A percentile compares a stretch with the other conserved stretches of the same genome.
Evolutionary conservation across 176 grass and related monocot genomes (phyloP).

Genomic region (Aegilops umbellulata): DNA sequence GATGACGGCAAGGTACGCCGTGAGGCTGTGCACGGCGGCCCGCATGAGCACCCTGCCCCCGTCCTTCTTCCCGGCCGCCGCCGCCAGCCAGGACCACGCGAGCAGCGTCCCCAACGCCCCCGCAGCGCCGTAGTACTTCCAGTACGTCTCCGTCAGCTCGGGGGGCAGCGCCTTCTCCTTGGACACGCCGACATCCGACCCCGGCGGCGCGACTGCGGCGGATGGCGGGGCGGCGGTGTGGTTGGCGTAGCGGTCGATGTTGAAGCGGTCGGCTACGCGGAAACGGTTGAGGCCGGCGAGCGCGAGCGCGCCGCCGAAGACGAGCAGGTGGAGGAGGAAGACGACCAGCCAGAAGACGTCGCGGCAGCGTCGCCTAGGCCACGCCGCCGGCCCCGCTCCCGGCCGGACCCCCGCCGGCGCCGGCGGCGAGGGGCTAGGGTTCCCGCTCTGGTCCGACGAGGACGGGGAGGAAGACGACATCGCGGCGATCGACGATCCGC

Average conservation of each 20-base stretch:
- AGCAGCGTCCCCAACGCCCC: constrained; percentile 54
- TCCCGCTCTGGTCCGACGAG: constrained; percentile 14
- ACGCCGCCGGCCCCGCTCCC: constrained; percentile 12
- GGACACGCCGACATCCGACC: constrained; percentile 7
- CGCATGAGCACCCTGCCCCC: constrained; percentile 59
- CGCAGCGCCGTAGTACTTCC: constrained; percentile 87
- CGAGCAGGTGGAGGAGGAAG: constrained; percentile 76
- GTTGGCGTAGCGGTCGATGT: constrained; percentile 81
- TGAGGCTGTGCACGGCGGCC: constrained; percentile 78
- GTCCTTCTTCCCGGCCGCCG: constrained; percentile 38
- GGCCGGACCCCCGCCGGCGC: background rate
- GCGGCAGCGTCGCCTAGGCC: constrained; percentile 58
- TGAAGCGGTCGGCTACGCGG: constrained; percentile 69
- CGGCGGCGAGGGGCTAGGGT: constrained; percentile 35
- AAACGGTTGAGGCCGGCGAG: constrained; percentile 82
- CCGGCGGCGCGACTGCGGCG: constrained; percentile 10
- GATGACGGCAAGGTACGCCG: constrained; percentile 83
- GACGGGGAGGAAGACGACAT: constrained; percentile 30
- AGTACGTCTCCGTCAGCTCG: constrained; percentile 90
- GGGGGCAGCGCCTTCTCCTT: constrained; percentile 21
- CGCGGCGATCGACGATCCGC: constrained; percentile 24
- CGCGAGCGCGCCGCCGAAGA: constrained; percentile 64
- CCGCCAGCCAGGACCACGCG: constrained; percentile 72
- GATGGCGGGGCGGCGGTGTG: constrained; percentile 38
- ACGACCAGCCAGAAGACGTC: constrained; percentile 95